Percentiles rank a stretch among this genome's conserved stretches.
These are phyloP conservation scores for Xylaria curta DNA, from an alignment of 495 filamentous ascomycete species.

Conservation along the genomic window DNA sequence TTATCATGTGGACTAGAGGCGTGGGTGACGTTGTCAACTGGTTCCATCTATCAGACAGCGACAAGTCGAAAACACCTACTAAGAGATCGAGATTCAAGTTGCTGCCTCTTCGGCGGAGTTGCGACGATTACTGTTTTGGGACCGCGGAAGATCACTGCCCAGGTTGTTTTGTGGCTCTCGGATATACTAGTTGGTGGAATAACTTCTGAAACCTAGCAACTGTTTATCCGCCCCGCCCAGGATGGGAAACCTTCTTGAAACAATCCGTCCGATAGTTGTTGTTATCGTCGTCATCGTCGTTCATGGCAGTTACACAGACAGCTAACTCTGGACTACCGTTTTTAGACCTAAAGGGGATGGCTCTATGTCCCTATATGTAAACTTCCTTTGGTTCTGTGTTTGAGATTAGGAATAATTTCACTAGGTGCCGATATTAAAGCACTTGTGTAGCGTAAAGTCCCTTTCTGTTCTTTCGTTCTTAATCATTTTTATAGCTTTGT, in stretches of 20 bases:
- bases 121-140: conserved; percentile 17
- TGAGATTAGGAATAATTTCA: not conserved
- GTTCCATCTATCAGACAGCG: conserved; percentile 23
- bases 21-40: not conserved
- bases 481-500: not conserved
- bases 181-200: conserved; percentile 21
- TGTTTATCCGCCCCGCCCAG: not conserved
- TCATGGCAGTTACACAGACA: not conserved
- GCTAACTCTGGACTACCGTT: not conserved
- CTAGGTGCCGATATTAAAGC: not conserved
- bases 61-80: not conserved
- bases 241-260: not conserved
- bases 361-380: not conserved
- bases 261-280: not conserved
- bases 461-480: not conserved
- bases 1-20: not conserved
- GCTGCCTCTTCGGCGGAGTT: not conserved
- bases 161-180: not conserved
- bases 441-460: not conserved
- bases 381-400: not conserved
- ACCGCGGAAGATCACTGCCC: conserved; percentile 23
- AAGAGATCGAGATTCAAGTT: not conserved
- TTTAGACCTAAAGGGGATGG: not conserved
- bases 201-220: conserved; percentile 2
- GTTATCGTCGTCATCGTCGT: not conserved